These are phyloP conservation scores for Sechiopsis laciniata DNA, from an alignment of 306 rosid genomes.

Conservation along the genomic window DNA sequence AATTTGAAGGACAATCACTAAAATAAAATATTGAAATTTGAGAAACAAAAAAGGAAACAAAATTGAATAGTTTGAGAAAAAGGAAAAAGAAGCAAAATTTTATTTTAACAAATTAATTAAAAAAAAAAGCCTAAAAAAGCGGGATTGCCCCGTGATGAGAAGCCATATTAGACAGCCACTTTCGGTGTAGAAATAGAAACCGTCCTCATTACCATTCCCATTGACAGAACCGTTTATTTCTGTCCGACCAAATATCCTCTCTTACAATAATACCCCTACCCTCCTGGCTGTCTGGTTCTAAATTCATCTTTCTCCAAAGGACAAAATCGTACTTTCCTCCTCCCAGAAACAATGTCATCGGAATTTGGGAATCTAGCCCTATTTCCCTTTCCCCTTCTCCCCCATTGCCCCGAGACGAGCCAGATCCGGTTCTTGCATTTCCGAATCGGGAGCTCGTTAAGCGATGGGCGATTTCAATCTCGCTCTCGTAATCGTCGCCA, in stretches of 20 bases:
- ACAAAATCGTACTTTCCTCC: not conserved
- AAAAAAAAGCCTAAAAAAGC: too few relatives aligned
- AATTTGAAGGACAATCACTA: too few relatives aligned
- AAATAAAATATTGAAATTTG: too few relatives aligned
- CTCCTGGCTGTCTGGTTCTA: not conserved
- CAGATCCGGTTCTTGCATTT: constrained; percentile 14
- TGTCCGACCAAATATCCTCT: not conserved
- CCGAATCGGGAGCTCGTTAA: constrained; percentile 29
- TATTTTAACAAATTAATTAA: too few relatives aligned
- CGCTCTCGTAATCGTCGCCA: constrained; percentile 71
- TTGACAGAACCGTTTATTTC: constrained; percentile 11
- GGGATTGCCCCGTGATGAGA: not conserved
- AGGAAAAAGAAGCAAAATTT: too few relatives aligned
- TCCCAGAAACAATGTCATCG: constrained; percentile 24
- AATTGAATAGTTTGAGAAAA: too few relatives aligned
- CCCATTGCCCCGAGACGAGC: not conserved
- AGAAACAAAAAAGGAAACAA: too few relatives aligned
- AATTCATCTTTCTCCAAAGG: not conserved
- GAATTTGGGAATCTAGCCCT: constrained; percentile 22
- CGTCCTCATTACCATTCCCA: not conserved
- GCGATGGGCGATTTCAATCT: constrained; percentile 76
- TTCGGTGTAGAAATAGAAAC: not conserved
- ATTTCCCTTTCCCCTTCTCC: not conserved
- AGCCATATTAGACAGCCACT: not conserved
- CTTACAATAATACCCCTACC: not conserved